These are phyloP conservation scores for Zymoseptoria crescenta DNA, from an alignment of 2,329 filamentous ascomycete species.

Conservation along the genomic window DNA sequence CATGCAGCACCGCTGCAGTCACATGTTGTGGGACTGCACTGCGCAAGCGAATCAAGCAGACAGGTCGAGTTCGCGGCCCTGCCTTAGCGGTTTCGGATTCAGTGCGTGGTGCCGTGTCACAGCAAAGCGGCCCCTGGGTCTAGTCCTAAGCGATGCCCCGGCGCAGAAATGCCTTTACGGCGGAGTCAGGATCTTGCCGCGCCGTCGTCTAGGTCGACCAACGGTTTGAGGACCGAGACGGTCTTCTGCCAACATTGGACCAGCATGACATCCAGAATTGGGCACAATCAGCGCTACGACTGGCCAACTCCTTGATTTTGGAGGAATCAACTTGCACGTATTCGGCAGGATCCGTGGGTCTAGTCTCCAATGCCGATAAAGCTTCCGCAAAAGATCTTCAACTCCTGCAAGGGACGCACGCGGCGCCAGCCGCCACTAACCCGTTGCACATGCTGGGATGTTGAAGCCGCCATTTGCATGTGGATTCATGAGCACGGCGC, in stretches of 20 bases:
- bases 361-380: not conserved
- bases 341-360: not conserved
- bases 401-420: not conserved
- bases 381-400: not conserved
- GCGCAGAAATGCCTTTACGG: not conserved
- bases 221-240: not conserved
- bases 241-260: not conserved
- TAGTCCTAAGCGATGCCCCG: not conserved
- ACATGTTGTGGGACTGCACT: not conserved
- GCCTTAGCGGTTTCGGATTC: not conserved
- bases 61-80: not conserved
- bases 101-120: not conserved
- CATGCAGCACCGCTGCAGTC: not conserved
- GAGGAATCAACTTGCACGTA: not conserved
- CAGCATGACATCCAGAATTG: not conserved
- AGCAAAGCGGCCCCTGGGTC: not conserved
- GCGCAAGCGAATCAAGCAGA: not conserved
- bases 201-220: not conserved
- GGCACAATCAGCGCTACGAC: not conserved
- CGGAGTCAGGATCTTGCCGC: not conserved
- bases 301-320: not conserved
- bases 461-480: not conserved
- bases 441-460: not conserved
- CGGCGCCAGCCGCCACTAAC: not conserved
- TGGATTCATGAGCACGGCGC: not conserved